Conservation (phyloP, 768 basidiomycete genomes). For the Pleurotus platypus region DNA sequence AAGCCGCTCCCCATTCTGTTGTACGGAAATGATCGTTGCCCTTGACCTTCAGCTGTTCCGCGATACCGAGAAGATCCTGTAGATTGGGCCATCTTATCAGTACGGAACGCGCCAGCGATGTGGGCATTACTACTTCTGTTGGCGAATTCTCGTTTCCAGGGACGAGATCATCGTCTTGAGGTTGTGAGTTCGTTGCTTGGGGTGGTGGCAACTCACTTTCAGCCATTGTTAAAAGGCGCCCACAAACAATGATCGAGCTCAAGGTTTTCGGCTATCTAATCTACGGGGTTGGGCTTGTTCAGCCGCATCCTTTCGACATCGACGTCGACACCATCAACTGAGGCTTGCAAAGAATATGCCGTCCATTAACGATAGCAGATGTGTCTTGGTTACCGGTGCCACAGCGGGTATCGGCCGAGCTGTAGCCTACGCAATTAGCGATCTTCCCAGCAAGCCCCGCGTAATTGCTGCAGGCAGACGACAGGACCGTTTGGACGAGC, state of each 20-base stretch:
- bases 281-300: not conserved
- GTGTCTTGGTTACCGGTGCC: slow-evolving; percentile 17
- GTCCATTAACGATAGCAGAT: slow-evolving; percentile 17
- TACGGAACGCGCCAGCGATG: no score
- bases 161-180: no score
- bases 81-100: no score
- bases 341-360: not conserved
- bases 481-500: slow-evolving; percentile 21
- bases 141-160: no score
- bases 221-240: not conserved
- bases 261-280: not conserved
- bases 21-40: slow-evolving; percentile 75
- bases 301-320: no score
- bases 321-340: not conserved
- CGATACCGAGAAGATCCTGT: slow-evolving; percentile 44
- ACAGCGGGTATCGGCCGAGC: slow-evolving; percentile 11
- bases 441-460: slow-evolving; percentile 22
- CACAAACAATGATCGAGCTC: not conserved
- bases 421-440: slow-evolving; percentile 1
- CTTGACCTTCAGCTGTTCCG: slow-evolving; percentile 63
- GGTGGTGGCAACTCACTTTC: not conserved
- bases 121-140: not conserved
- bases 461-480: slow-evolving; percentile 37
- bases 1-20: slow-evolving; percentile 64
- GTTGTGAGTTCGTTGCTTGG: no score